Evolutionary conservation across 306 rosid genomes (phyloP).

Genomic region (Canavalia ensiformis): DNA sequence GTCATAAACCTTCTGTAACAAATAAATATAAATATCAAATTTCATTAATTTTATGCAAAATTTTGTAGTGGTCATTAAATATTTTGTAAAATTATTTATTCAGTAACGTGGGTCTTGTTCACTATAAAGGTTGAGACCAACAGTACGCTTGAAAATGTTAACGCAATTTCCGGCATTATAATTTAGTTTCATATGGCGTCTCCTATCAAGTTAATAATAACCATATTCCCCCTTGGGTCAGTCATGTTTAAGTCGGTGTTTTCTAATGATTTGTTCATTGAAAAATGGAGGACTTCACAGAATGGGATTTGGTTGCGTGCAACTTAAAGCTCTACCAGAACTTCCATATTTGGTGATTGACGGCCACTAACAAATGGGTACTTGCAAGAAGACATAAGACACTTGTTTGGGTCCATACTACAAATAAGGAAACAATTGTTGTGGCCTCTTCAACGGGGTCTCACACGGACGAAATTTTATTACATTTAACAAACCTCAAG

Average conservation of each 20-base stretch:
- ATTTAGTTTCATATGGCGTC: not conserved
- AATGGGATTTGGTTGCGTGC: not conserved
- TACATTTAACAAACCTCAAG: not conserved
- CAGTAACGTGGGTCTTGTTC: not conserved
- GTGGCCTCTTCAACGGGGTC: not conserved
- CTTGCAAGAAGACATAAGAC: slow-evolving; percentile 4
- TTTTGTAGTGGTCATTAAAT: too few relatives aligned
- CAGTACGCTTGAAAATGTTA: not conserved
- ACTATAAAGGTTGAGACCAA: not conserved
- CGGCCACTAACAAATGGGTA: not conserved
- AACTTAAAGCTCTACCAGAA: not conserved
- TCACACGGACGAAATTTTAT: not conserved
- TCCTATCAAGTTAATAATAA: not conserved
- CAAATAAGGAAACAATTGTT: not conserved
- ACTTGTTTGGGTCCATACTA: not conserved
- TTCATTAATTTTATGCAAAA: too few relatives aligned
- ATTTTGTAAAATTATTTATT: too few relatives aligned
- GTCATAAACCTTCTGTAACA: too few relatives aligned
- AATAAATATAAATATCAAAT: too few relatives aligned
- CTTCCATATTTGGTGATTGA: slow-evolving; percentile 24
- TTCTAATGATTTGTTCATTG: not conserved
- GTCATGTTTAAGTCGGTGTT: not conserved
- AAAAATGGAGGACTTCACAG: not conserved
- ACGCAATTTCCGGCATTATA: not conserved
- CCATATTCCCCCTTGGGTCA: not conserved